Base-by-base conservation (phyloP, 805 yeast species). In the Suhomyces kilbournensis region DNA sequence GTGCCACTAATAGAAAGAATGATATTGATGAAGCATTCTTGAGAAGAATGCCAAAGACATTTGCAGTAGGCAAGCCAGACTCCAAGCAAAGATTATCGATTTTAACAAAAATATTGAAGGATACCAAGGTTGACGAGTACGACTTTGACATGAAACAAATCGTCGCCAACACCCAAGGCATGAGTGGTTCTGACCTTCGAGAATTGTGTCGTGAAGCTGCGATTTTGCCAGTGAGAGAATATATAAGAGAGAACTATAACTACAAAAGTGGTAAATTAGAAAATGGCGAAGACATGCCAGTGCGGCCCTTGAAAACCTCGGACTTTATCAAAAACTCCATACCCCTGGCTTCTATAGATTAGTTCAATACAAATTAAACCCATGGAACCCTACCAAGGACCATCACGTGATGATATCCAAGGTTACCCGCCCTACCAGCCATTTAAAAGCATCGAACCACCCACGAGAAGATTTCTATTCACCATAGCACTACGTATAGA, bases 151-250 rank as follows among this genome's bases (percentile, higher is more conserved):
- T 86, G 47, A 78, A 82, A 25, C 67, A 70, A 3, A 73, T 94
- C 15, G 92, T 88, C 10, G 62, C 66, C 8, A 68, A 77, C 46
- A 89, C 97, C 0, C 80, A 78, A 9, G 96, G 77, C 14, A 64
- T 83, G 64, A 88, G 96, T 58, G 99, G 99, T 2, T 88, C 96
- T 2, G 99, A 93, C 62, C 76, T 94, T 65, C 86, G 88, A 62
- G 99, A 94, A 65, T 71, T 89, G 47, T 90, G 97, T 65, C 81
- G 99, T 51, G 96, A 90, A 62, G 99, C 99, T 0, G 97, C 96
- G 1, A 81, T 92, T 75, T 80, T 79, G 59, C 88, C 97, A 0
- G 91, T 93, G 63, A 79, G 96, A 60, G 97, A 94, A 68, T 90
- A 82, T 65, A 89, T 93, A 53, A 74, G 82, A 51, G 69, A 71